Evolutionary conservation across 371 early-diverging fungal species (phyloP).

Genomic region (Synchytrium microbalum): DNA sequence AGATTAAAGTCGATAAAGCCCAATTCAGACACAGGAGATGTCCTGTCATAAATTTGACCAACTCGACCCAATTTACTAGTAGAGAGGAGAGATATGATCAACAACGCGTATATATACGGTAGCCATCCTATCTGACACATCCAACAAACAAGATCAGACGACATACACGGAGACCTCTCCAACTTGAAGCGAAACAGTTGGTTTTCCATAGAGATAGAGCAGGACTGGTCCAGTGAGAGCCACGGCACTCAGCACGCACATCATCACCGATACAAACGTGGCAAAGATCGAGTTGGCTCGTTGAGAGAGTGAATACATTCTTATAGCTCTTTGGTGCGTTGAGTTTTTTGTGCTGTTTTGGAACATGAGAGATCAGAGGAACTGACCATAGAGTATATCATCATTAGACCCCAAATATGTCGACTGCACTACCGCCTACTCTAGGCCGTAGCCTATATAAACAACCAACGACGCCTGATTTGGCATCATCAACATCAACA

Average conservation of each 20-base stretch:
- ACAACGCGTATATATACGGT: not conserved
- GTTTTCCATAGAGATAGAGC: constrained; percentile 18
- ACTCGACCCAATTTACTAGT: constrained; percentile 22
- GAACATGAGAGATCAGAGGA: too few relatives aligned
- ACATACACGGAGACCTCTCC: constrained; percentile 50
- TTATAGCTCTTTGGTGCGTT: not conserved
- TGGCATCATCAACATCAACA: not conserved
- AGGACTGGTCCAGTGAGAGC: constrained; percentile 44
- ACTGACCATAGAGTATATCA: too few relatives aligned
- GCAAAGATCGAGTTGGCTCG: constrained; percentile 62
- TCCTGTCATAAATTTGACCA: constrained; percentile 26
- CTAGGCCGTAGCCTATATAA: too few relatives aligned
- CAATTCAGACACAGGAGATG: constrained; percentile 21
- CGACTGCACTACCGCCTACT: too few relatives aligned
- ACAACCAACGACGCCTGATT: too few relatives aligned
- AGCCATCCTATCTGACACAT: too few relatives aligned
- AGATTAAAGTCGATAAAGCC: constrained; percentile 49
- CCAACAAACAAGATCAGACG: constrained; percentile 5
- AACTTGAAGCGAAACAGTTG: constrained; percentile 32
- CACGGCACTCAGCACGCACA: constrained; percentile 49
- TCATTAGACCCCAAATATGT: too few relatives aligned
- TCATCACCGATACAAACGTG: constrained; percentile 56
- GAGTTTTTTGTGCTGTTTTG: too few relatives aligned
- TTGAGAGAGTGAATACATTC: constrained; percentile 51
- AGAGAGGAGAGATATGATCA: constrained; percentile 2